Evolutionary conservation across 1,139 yeast genomes (phyloP).

Genomic region (Pichia sp.): DNA sequence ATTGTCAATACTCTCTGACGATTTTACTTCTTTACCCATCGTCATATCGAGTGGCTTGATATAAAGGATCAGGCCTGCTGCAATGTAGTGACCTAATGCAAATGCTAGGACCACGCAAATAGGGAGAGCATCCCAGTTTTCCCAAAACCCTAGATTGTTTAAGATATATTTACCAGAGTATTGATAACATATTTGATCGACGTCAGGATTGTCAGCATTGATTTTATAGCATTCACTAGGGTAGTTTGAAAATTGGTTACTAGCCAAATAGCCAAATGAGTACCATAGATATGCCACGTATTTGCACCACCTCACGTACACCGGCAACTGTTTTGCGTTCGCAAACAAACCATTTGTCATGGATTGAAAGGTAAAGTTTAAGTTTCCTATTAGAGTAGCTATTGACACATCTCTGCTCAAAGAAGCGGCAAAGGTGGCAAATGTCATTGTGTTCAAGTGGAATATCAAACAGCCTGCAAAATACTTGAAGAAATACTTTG

Average conservation of each 20-base stretch:
- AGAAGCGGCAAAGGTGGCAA: slow-evolving; percentile 55
- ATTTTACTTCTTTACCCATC: slow-evolving; percentile 40
- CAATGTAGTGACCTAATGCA: slow-evolving; percentile 50
- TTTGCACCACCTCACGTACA: slow-evolving; percentile 80
- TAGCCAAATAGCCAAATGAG: slow-evolving; percentile 62
- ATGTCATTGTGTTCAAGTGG: slow-evolving; percentile 52
- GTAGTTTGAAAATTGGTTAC: slow-evolving; percentile 63
- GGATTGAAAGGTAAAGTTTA: slow-evolving; percentile 66
- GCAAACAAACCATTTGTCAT: slow-evolving; percentile 81
- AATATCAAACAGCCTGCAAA: slow-evolving; percentile 54
- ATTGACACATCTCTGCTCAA: slow-evolving; percentile 60
- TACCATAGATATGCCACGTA: slow-evolving; percentile 76
- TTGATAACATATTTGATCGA: slow-evolving; percentile 25
- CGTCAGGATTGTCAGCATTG: slow-evolving; percentile 33
- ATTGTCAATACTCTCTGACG: slow-evolving; percentile 16
- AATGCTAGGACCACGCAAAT: slow-evolving; percentile 58
- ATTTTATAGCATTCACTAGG: slow-evolving; percentile 33
- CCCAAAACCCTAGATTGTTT: slow-evolving; percentile 55
- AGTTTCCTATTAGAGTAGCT: slow-evolving; percentile 59
- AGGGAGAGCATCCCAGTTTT: slow-evolving; percentile 68
- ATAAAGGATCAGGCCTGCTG: slow-evolving; percentile 45
- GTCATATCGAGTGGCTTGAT: slow-evolving; percentile 50
- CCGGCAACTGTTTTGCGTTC: slow-evolving; percentile 72
- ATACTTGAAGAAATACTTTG: slow-evolving; percentile 55
- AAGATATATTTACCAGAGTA: slow-evolving; percentile 52